Percentiles rank a stretch among this genome's conserved stretches.
phyloP scores from a whole-genome alignment of 805 yeast genomes.

The Saccharomycopsis selenospora region DNA sequence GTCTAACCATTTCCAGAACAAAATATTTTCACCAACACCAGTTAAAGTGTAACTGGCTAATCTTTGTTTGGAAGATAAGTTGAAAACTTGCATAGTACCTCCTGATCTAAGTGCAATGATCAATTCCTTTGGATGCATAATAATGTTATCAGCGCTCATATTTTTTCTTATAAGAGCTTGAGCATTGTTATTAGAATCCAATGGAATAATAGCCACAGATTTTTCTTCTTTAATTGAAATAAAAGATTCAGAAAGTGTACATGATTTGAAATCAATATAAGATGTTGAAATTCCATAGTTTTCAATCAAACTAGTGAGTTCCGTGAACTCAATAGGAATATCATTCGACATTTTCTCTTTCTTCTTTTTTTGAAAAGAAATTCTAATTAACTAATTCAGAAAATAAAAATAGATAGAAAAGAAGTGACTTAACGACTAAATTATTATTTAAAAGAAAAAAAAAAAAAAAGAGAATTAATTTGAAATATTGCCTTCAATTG shows the following conservation, averaged over 20 bases:
- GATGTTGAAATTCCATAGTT: conserved; percentile 52
- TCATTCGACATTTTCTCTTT: conserved; percentile 33
- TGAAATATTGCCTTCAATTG: not conserved
- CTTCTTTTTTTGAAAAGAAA: not conserved
- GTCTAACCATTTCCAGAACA: conserved; percentile 92
- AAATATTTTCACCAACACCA: conserved; percentile 57
- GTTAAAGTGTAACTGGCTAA: conserved; percentile 78
- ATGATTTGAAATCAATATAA: conserved; percentile 84
- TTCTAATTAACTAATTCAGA: not conserved
- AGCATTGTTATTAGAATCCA: conserved; percentile 68
- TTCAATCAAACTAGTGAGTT: conserved; percentile 69
- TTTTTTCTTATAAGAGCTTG: conserved; percentile 59
- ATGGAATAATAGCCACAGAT: conserved; percentile 89
- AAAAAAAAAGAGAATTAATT: not conserved
- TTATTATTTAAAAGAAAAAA: no score
- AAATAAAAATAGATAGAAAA: not conserved
- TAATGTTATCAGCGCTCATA: conserved; percentile 96
- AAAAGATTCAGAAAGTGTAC: conserved; percentile 87
- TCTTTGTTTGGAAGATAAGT: conserved; percentile 79
- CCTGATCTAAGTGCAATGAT: conserved; percentile 92
- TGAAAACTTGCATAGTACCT: conserved; percentile 94
- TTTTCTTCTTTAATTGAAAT: conserved; percentile 62
- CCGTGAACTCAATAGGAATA: conserved; percentile 95
- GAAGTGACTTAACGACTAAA: no score
- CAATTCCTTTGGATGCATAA: conserved; percentile 86